Base-by-base conservation (phyloP, 768 basidiomycete species). In the Asterophora lycoperdoides region DNA sequence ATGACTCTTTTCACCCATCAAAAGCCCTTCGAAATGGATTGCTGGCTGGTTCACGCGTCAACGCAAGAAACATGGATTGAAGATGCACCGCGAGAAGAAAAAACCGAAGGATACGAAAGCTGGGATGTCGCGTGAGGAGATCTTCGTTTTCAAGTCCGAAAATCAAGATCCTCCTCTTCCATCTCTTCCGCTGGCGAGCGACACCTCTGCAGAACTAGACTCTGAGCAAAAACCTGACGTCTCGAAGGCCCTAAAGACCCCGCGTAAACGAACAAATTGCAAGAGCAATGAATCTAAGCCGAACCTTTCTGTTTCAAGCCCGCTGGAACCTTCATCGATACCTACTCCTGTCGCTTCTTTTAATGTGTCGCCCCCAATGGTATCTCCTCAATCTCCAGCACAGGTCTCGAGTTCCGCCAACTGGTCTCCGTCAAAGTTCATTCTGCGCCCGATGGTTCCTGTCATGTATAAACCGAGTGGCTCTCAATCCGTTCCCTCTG, bases 1-100 rank as follows among this genome's bases (percentile, higher is more conserved):
- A 39, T 32, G 26, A 28, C n/a, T n/a, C n/a, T n/a, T n/a, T n/a
- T n/a, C n/a, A n/a, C 41, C 28, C 37, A 14, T 35, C 34, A 11
- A 34, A 51, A 69, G 70, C 29, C 57, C 67, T 20, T 18, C 39
- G 18, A 64, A 63, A 52, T 71, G 71, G 70, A 69, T 72, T 17
- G 44, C 53, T 26, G 61, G 63, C 26, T 72, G 68, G 69, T 66
- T 67, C 26, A 54, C 52, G 37, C 62, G 66, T 8, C 61, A 64
- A 44, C 53, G 67, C 14, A 50, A 42, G 10, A 68, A 68, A 35
- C 56, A 54, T 8, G 57, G 60, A 18, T 61, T 52, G 46, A 29
- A 44, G n/a, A 26, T 33, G 32, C 35, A 18, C 19, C 41, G 29
- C 28, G 35, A 2, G 32, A 8, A 4, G 37, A 13, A 11, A 18